phyloP scores from a whole-genome alignment of 2,329 filamentous ascomycete species.

The Aspergillus sp. region DNA sequence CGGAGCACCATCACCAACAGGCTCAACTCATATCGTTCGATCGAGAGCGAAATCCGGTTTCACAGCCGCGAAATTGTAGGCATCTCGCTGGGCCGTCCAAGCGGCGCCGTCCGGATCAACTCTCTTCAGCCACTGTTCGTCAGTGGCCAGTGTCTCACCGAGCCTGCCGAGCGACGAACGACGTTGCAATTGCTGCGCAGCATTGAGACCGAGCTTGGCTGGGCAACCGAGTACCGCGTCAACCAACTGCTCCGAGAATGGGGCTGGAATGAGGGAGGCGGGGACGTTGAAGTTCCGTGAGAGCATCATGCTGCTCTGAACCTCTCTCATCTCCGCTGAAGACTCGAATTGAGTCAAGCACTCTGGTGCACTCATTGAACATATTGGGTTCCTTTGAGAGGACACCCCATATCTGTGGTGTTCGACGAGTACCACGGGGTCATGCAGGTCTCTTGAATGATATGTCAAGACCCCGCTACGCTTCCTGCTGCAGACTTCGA shows the following conservation, averaged over 20 bases:
- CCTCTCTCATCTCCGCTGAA: neutral
- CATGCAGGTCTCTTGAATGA: neutral
- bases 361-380: neutral
- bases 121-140: slow-evolving; percentile 63
- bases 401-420: neutral
- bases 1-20: slow-evolving; percentile 54
- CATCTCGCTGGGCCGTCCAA: slow-evolving; percentile 58
- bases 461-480: neutral
- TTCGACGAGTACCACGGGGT: neutral
- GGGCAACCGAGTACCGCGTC: slow-evolving; percentile 62
- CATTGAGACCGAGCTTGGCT: slow-evolving; percentile 64
- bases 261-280: slow-evolving; percentile 32
- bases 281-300: slow-evolving; percentile 9
- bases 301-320: neutral
- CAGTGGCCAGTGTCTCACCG: slow-evolving; percentile 60
- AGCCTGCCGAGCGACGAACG: slow-evolving; percentile 53
- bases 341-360: neutral
- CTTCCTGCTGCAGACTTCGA: neutral
- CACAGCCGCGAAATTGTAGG: slow-evolving; percentile 63
- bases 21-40: slow-evolving; percentile 58
- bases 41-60: slow-evolving; percentile 54
- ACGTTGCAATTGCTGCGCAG: slow-evolving; percentile 57
- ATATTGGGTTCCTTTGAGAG: neutral
- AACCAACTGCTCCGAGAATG: slow-evolving; percentile 50
- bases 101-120: slow-evolving; percentile 60